A percentile compares a stretch with the other conserved stretches of the same genome.
Evolutionary conservation across 2,329 filamentous ascomycete species (phyloP).

Genomic region (Cyphellophora attinorum): DNA sequence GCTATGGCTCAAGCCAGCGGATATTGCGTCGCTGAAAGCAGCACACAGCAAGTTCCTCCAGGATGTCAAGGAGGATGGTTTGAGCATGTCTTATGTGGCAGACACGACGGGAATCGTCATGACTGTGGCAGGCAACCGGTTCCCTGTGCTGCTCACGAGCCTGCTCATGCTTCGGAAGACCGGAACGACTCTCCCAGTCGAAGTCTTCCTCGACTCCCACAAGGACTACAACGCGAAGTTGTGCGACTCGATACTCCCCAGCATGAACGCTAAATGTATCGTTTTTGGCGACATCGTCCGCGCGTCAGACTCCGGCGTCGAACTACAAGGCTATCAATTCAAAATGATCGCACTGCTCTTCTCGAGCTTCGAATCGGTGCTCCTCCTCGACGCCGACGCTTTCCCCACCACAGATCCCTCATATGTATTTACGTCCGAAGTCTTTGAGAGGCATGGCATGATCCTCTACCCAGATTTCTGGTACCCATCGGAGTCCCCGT

Average conservation of each 20-base stretch:
- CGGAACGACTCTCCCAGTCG: conserved; percentile 33
- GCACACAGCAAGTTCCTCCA: conserved; percentile 32
- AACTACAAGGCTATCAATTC: conserved; percentile 36
- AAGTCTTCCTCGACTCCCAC: conserved; percentile 25
- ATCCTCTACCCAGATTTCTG: conserved; percentile 51
- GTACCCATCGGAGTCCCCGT: conserved; percentile 32
- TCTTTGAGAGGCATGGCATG: conserved; percentile 43
- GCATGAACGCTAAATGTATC: conserved; percentile 23
- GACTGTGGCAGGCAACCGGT: conserved; percentile 32
- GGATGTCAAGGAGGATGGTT: conserved; percentile 17
- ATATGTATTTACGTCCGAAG: conserved; percentile 40
- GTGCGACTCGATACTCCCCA: conserved; percentile 21
- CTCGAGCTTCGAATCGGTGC: conserved; percentile 48
- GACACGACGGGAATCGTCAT: conserved; percentile 24
- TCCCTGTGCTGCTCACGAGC: conserved; percentile 34
- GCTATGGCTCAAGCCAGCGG: conserved; percentile 24
- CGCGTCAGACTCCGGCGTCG: conserved; percentile 9
- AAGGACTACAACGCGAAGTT: conserved; percentile 19
- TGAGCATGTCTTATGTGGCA: neutral
- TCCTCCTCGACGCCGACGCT: conserved; percentile 50
- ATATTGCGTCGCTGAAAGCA: conserved; percentile 25
- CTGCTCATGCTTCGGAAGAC: conserved; percentile 36
- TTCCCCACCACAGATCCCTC: conserved; percentile 40
- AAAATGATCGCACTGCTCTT: conserved; percentile 50
- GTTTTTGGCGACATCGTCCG: conserved; percentile 24